These are phyloP conservation scores for Alternaria burnsii DNA, from an alignment of 2,329 filamentous ascomycete genomes.

Conservation along the genomic window DNA sequence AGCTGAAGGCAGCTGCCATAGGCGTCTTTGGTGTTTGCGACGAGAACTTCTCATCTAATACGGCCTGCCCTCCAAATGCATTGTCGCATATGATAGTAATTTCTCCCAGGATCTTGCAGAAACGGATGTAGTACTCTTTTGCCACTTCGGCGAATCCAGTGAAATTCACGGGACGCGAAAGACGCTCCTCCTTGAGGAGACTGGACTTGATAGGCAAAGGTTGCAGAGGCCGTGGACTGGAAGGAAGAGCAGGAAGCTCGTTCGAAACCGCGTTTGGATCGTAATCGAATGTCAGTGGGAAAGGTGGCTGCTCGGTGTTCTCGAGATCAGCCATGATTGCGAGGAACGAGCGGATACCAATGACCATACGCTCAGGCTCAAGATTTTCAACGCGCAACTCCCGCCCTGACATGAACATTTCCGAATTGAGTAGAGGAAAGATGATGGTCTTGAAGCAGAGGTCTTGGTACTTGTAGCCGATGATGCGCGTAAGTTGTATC, in stretches of 20 bases:
- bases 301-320: constrained; percentile 83
- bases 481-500: constrained; percentile 92
- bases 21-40: constrained; percentile 90
- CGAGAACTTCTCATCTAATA: constrained; percentile 92
- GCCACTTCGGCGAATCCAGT: constrained; percentile 75
- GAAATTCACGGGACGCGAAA: constrained; percentile 70
- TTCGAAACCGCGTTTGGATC: constrained; percentile 55
- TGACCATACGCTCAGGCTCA: constrained; percentile 96
- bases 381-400: constrained; percentile 89
- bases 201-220: constrained; percentile 46
- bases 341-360: constrained; percentile 92
- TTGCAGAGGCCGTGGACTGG: constrained; percentile 46
- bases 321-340: constrained; percentile 94
- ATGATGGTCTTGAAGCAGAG: constrained; percentile 91
- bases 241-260: constrained; percentile 41
- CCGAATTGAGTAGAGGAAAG: constrained; percentile 94
- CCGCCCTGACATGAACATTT: constrained; percentile 79
- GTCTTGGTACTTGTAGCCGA: constrained; percentile 92
- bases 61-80: constrained; percentile 94
- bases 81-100: constrained; percentile 97
- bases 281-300: constrained; percentile 72
- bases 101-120: constrained; percentile 94
- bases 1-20: constrained; percentile 92
- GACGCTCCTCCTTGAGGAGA: constrained; percentile 66
- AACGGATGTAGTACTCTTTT: constrained; percentile 85